A percentile compares a stretch with the other conserved stretches of the same genome.
Conservation (phyloP, 2,329 filamentous ascomycete species). For the Neopestalotiopsis rosae region DNA sequence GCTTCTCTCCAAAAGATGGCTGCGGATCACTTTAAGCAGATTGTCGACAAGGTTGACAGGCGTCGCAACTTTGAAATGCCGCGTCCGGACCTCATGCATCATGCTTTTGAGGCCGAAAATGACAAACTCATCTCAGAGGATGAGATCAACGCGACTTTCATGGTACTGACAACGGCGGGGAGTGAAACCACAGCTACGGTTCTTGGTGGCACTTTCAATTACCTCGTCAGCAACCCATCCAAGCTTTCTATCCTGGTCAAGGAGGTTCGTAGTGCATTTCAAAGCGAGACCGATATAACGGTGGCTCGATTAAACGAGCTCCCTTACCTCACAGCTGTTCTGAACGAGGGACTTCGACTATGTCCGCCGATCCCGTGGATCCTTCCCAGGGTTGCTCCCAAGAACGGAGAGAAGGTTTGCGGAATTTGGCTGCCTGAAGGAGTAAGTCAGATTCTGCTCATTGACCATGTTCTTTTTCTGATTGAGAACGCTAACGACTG, state of each 20-base stretch:
- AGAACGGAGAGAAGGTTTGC: not conserved
- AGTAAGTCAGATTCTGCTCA: not conserved
- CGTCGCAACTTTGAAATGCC: conserved; percentile 19
- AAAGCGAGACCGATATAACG: not conserved
- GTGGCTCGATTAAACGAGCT: not conserved
- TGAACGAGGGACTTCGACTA: conserved; percentile 16
- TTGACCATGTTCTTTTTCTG: not conserved
- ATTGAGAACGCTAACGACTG: not conserved
- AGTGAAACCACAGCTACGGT: conserved; percentile 21
- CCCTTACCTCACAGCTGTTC: not conserved
- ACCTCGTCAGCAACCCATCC: not conserved
- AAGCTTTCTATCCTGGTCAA: not conserved
- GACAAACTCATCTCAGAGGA: conserved; percentile 23
- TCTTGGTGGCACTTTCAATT: conserved; percentile 3
- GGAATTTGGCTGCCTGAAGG: conserved; percentile 5
- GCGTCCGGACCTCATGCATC: conserved; percentile 35
- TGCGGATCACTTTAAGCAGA: conserved; percentile 27
- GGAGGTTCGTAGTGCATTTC: not conserved
- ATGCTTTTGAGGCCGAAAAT: conserved; percentile 27
- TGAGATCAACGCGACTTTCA: conserved; percentile 35
- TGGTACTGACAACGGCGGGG: not conserved
- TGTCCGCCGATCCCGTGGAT: not conserved
- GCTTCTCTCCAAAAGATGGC: conserved; percentile 27
- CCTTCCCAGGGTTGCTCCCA: not conserved
- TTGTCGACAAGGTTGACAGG: conserved; percentile 33